Base-by-base conservation (phyloP, 129 eudicot species). In the Dittrichia graveolens region DNA sequence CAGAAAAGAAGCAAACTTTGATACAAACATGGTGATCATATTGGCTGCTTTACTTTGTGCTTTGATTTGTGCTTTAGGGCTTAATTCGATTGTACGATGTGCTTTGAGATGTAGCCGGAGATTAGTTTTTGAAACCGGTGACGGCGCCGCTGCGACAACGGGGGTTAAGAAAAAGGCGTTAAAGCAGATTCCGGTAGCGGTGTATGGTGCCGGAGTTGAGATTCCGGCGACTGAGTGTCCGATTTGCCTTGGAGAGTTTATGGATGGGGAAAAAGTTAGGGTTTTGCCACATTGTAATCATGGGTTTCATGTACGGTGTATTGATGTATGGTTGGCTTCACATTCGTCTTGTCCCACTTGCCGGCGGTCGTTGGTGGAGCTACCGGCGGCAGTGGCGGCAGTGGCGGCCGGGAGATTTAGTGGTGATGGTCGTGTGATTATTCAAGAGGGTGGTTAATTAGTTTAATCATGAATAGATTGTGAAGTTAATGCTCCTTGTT, bases 261-360 rank as follows among this genome's bases (percentile, higher is more conserved):
- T 72, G 60, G 94, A 83, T 42, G 96, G 96, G 19, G 96, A 90
- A 54, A 87, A 85, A 47, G 82, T 90, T 7, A 83, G 90, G 52
- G 86, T 90, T 5, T 61, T 90, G 78, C 94, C 96, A 11, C 76
- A 77, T 52, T 87, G 96, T 55, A 81, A 76, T 42, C 96, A 90
- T 70, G 91, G 91, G 73, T 90, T 84, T 77, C 96, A 90, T 78
- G 87, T 80, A 1, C 69, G 75, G 72, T 87, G 96, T 71, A 84
- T 87, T 52, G 96, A 90, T 72, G 63, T 77, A 8, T 90, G 96
- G 96, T 73, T 90, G 80, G 82, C 76, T 44, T 87, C 85, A 3
- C 90, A 90, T 71, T 80, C 93, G 8, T 84, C 96, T 7, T 90
- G 96, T 58, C 96, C 94, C n/a, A 90, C 90, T 3, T 90, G 96